A percentile compares a stretch with the other conserved stretches of the same genome.
phyloP scores from a whole-genome alignment of 345 rosid genomes.

The Rubroshorea leprosula region DNA sequence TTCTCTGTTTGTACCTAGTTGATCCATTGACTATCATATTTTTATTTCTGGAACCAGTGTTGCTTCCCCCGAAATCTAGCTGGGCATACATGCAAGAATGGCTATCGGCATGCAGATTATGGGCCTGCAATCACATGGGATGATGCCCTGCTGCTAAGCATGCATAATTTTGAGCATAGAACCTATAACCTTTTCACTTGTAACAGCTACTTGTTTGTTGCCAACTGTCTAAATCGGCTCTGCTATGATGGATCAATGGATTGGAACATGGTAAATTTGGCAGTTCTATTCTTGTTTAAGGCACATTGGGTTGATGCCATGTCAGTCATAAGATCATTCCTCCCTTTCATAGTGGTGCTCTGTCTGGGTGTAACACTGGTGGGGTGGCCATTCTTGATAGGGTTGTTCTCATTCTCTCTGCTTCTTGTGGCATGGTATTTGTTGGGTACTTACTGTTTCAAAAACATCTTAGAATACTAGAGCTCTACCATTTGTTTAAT shows the following conservation, averaged over 20 bases:
- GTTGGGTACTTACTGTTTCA: constrained; percentile 55
- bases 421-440: constrained; percentile 71
- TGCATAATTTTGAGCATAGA: constrained; percentile 56
- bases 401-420: constrained; percentile 51
- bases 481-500: constrained; percentile 5
- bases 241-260: constrained; percentile 64
- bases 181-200: constrained; percentile 88
- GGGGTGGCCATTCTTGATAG: constrained; percentile 84
- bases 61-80: constrained; percentile 68
- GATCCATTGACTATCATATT: constrained; percentile 15
- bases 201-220: constrained; percentile 81
- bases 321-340: constrained; percentile 61
- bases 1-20: not conserved
- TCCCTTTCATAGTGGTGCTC: constrained; percentile 58
- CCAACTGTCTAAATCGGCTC: constrained; percentile 70
- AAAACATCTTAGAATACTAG: constrained; percentile 49
- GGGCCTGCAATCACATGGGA: constrained; percentile 84
- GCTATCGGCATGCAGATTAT: constrained; percentile 59
- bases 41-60: constrained; percentile 46
- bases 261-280: constrained; percentile 87
- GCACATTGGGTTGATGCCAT: constrained; percentile 62
- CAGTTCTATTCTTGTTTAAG: constrained; percentile 44
- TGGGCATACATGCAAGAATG: constrained; percentile 70
- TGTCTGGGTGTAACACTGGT: constrained; percentile 45
- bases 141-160: constrained; percentile 54